phyloP scores from a whole-genome alignment of 1,284 basidiomycete species.

The Microbotryum silenes-acaulis region DNA sequence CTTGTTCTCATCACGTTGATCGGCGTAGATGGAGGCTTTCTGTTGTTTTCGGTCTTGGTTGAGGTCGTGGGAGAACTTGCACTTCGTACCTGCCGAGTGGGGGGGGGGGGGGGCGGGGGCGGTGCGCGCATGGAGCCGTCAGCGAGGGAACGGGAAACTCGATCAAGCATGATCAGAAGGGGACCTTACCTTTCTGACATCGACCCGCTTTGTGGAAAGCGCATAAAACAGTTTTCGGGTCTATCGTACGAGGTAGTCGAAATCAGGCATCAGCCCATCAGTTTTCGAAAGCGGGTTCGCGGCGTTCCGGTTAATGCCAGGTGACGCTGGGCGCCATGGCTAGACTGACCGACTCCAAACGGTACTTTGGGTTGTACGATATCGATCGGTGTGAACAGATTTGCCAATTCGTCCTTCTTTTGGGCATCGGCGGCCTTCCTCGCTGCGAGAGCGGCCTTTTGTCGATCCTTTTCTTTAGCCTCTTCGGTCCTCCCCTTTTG shows the following conservation, averaged over 20 bases:
- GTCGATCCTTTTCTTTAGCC: constrained; percentile 70
- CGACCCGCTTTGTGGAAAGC: constrained; percentile 78
- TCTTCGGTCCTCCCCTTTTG: constrained; percentile 40
- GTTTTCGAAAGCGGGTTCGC: too few species aligned
- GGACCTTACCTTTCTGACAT: constrained; percentile 65
- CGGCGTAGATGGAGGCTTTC: constrained; percentile 94
- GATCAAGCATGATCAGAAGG: not conserved
- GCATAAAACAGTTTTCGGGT: constrained; percentile 86
- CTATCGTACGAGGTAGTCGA: constrained; percentile 38
- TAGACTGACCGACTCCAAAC: constrained; percentile 63
- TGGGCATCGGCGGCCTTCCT: constrained; percentile 54
- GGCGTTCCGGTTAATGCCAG: too few species aligned
- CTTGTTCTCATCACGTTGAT: constrained; percentile 64
- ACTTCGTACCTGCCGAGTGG: constrained; percentile 35
- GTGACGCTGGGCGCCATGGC: too few species aligned
- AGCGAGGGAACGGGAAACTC: not conserved
- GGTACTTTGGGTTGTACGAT: constrained; percentile 49
- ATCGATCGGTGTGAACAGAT: constrained; percentile 46
- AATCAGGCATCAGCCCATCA: not conserved
- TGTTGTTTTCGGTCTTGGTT: constrained; percentile 85
- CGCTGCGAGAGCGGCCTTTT: constrained; percentile 59
- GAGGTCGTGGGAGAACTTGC: constrained; percentile 87
- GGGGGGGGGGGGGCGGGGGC: not conserved
- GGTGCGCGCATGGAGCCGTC: not conserved
- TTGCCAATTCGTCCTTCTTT: constrained; percentile 76